A percentile compares a stretch with the other conserved stretches of the same genome.
phyloP scores from a whole-genome alignment of 2,329 filamentous ascomycete genomes.

The Orbilia javanica region DNA sequence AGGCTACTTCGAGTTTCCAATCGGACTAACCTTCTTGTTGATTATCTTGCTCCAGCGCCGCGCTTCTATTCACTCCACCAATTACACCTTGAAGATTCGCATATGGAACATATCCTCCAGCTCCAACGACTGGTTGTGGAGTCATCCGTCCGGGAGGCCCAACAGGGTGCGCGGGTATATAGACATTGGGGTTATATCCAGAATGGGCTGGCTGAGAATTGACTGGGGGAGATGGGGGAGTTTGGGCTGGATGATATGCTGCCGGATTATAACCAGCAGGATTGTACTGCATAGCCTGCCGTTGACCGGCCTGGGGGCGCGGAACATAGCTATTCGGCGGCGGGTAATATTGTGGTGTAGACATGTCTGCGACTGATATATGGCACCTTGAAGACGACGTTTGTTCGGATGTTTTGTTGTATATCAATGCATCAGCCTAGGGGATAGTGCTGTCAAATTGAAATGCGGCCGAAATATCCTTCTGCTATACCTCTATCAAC shows the following conservation, averaged over 20 bases:
- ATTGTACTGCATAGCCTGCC: conserved; percentile 56
- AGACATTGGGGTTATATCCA: conserved; percentile 50
- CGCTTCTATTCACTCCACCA: conserved; percentile 56
- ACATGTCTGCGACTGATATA: conserved; percentile 37
- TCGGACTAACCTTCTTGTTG: conserved; percentile 54
- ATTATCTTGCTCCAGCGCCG: conserved; percentile 39
- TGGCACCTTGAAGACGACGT: conserved; percentile 19
- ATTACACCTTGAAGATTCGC: conserved; percentile 58
- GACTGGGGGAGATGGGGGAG: conserved; percentile 56
- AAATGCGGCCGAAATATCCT: neutral
- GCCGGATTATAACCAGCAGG: conserved; percentile 56
- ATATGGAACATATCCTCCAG: conserved; percentile 58
- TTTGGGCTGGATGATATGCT: conserved; percentile 45
- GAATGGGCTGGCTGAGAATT: conserved; percentile 48
- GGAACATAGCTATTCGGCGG: conserved; percentile 53
- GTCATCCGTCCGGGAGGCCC: conserved; percentile 54
- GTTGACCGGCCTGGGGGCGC: conserved; percentile 47
- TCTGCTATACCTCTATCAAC: conserved; percentile 21
- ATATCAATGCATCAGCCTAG: conserved; percentile 33
- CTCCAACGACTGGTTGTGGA: conserved; percentile 52
- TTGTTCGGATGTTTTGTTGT: neutral
- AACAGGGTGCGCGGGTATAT: conserved; percentile 51
- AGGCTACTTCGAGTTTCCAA: neutral
- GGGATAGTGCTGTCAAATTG: neutral
- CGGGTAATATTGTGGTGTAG: conserved; percentile 55